Evolutionary conservation across 768 basidiomycete genomes (phyloP).

Genomic region (Suillus subalutaceus): DNA sequence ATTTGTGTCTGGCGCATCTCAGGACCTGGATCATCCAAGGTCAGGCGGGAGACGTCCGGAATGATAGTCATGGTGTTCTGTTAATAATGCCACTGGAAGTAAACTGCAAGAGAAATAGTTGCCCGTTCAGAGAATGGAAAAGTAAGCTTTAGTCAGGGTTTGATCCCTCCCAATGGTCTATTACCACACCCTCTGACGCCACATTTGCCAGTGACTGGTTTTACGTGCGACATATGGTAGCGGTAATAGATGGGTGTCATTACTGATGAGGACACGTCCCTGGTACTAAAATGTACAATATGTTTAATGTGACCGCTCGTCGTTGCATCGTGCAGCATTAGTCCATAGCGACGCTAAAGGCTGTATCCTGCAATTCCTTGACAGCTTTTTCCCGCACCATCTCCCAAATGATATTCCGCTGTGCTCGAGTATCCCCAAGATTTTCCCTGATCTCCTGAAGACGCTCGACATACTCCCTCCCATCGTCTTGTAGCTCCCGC

Average conservation of each 20-base stretch:
- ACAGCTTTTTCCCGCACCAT: conserved; percentile 74
- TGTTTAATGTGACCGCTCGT: neutral
- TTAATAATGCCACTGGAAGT: neutral
- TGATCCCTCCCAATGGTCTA: neutral
- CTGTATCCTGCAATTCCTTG: conserved; percentile 72
- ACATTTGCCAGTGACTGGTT: neutral
- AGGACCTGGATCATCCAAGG: conserved; percentile 41
- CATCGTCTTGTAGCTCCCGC: conserved; percentile 84
- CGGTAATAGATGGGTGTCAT: neutral
- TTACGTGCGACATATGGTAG: neutral
- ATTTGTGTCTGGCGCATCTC: conserved; percentile 21
- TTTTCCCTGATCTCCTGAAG: conserved; percentile 83
- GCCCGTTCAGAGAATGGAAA: neutral
- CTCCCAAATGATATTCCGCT: conserved; percentile 77
- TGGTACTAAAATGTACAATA: neutral
- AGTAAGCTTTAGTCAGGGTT: conserved; percentile 10
- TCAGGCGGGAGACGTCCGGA: conserved; percentile 51
- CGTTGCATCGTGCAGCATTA: conserved; percentile 12
- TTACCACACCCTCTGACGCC: neutral
- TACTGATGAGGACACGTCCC: neutral
- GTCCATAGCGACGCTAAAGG: conserved; percentile 39
- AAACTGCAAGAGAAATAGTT: conserved; percentile 5
- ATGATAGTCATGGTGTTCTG: conserved; percentile 33
- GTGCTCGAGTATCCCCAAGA: conserved; percentile 71
- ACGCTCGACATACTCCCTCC: conserved; percentile 83